Evolutionary conservation across 2,329 filamentous ascomycete species (phyloP).

Genomic region (Stagonosporopsis chrysanthemi): DNA sequence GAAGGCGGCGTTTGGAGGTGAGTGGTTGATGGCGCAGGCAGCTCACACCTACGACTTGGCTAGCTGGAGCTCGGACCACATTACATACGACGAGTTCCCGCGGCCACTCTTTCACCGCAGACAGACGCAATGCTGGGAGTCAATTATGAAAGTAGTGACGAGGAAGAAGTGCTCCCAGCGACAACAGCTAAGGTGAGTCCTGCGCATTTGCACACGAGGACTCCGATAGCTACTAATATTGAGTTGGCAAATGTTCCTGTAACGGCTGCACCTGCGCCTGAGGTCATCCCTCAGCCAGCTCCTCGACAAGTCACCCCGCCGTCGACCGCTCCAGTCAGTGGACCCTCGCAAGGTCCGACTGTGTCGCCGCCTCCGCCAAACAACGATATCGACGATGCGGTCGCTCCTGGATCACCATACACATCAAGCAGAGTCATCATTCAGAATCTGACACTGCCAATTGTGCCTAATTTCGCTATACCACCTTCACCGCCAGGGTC

Average conservation of each 20-base stretch:
- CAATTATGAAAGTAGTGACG: slow-evolving; percentile 56
- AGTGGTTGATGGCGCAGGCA: slow-evolving; percentile 38
- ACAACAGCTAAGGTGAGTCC: slow-evolving; percentile 51
- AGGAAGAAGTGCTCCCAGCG: slow-evolving; percentile 52
- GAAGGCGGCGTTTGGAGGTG: slow-evolving; percentile 28
- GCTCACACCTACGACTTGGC: slow-evolving; percentile 33
- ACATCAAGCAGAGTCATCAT: slow-evolving; percentile 69
- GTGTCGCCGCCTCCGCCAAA: slow-evolving; percentile 31
- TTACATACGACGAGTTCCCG: not conserved
- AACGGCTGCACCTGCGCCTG: slow-evolving; percentile 24
- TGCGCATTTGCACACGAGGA: slow-evolving; percentile 32
- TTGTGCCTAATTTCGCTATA: slow-evolving; percentile 75
- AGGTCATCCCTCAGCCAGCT: slow-evolving; percentile 16
- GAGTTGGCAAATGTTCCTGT: slow-evolving; percentile 37
- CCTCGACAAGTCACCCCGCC: slow-evolving; percentile 16
- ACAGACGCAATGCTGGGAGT: slow-evolving; percentile 51
- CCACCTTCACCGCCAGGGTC: slow-evolving; percentile 73
- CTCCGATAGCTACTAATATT: slow-evolving; percentile 59
- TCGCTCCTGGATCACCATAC: slow-evolving; percentile 67
- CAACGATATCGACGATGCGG: slow-evolving; percentile 23
- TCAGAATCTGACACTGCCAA: slow-evolving; percentile 76
- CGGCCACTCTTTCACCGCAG: slow-evolving; percentile 4
- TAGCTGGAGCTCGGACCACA: slow-evolving; percentile 12
- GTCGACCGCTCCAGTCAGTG: slow-evolving; percentile 28
- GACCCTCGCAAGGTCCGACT: slow-evolving; percentile 40